Evolutionary conservation across 345 rosid species (phyloP).

Genomic region (Pistacia atlantica): DNA sequence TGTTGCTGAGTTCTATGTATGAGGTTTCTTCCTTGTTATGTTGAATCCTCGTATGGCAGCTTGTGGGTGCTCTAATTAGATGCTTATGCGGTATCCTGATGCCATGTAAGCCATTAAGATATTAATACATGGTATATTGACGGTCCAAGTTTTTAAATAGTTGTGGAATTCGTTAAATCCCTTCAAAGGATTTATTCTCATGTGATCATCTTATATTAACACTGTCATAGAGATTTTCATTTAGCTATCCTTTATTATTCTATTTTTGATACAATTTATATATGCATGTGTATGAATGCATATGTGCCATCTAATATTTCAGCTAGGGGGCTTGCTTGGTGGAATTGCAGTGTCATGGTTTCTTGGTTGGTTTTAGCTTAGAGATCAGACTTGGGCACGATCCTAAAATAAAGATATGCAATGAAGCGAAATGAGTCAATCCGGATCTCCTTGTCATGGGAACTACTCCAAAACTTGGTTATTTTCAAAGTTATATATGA

Average conservation of each 20-base stretch:
- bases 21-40: background rate
- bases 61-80: background rate
- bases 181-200: background rate
- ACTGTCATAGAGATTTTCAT: background rate
- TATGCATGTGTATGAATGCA: background rate
- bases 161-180: background rate
- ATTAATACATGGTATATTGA: background rate
- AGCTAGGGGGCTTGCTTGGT: conserved; percentile 92
- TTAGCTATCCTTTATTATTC: background rate
- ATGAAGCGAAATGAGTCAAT: too few relatives aligned
- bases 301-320: conserved; percentile 16
- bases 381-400: too few relatives aligned
- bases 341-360: conserved; percentile 78
- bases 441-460: too few relatives aligned
- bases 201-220: background rate
- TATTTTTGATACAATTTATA: background rate
- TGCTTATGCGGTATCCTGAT: background rate
- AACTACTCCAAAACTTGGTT: too few relatives aligned
- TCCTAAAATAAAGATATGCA: too few relatives aligned
- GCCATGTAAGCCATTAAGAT: background rate
- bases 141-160: background rate
- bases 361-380: conserved; percentile 10
- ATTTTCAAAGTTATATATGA: too few relatives aligned
- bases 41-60: background rate
- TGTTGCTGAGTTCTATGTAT: background rate